These are phyloP conservation scores for Pseudogymnoascus sp. DNA, from an alignment of 2,329 filamentous ascomycete genomes.

Conservation along the genomic window DNA sequence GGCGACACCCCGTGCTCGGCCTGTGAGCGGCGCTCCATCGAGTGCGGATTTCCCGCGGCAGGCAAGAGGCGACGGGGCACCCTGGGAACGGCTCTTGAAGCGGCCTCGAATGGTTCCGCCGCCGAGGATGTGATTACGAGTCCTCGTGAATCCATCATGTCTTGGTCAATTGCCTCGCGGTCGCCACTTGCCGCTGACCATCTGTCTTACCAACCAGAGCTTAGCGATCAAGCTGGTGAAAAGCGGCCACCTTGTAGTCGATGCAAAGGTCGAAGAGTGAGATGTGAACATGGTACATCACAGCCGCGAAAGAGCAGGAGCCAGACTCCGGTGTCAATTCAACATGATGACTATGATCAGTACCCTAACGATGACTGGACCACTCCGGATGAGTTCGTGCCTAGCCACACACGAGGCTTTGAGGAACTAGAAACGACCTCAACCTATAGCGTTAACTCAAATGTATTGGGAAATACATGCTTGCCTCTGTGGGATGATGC, in stretches of 20 bases:
- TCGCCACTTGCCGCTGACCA: neutral
- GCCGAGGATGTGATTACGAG: neutral
- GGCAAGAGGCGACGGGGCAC: neutral
- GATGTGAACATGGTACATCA: neutral
- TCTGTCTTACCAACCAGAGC: neutral
- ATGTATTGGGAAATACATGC: neutral
- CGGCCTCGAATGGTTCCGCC: neutral
- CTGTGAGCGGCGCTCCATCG: conserved; percentile 15
- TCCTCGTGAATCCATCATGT: conserved; percentile 12
- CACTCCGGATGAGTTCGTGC: neutral
- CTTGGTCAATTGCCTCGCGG: neutral
- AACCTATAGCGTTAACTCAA: neutral
- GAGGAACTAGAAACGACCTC: neutral
- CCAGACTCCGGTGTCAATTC: neutral
- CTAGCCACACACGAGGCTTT: neutral
- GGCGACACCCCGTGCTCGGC: conserved; percentile 16
- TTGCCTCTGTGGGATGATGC: neutral
- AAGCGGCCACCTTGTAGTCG: neutral
- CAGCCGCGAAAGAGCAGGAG: neutral
- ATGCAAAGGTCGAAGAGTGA: neutral
- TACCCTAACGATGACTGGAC: neutral
- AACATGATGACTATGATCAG: neutral
- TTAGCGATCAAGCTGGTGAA: neutral
- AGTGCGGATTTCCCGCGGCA: conserved; percentile 15
- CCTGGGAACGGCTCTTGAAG: neutral